Conservation (phyloP, 148 eudicot genomes). For the Rhododendron williamsianum region DNA sequence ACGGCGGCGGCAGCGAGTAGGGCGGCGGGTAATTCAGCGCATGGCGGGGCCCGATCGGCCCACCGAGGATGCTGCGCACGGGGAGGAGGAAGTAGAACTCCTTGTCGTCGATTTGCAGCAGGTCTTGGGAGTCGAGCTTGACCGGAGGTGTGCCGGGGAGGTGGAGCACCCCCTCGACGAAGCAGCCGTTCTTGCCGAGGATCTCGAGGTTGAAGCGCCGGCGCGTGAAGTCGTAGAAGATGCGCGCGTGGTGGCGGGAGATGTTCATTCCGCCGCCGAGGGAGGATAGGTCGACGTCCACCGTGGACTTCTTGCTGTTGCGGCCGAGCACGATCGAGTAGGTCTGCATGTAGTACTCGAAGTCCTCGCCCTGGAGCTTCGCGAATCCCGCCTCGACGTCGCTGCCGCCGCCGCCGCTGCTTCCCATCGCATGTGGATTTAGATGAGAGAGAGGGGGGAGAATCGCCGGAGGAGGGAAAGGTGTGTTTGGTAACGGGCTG, state of each 20-base stretch:
- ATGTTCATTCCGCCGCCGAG: conserved; percentile 98
- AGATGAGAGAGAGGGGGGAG: background rate
- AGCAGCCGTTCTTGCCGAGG: conserved; percentile 89
- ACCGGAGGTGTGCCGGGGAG: conserved; percentile 78
- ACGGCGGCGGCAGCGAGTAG: conserved; percentile 20
- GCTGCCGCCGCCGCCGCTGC: conserved; percentile 36
- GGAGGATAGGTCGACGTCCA: conserved; percentile 88
- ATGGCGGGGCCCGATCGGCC: conserved; percentile 43
- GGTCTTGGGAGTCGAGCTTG: conserved; percentile 82
- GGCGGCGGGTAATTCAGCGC: conserved; percentile 17
- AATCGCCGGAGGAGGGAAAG: background rate
- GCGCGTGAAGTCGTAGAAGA: conserved; percentile 92
- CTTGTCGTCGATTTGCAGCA: conserved; percentile 84
- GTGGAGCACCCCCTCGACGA: conserved; percentile 83
- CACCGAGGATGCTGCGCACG: conserved; percentile 62
- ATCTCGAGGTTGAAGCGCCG: conserved; percentile 91
- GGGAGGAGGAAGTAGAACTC: conserved; percentile 88
- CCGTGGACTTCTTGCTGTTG: conserved; percentile 77
- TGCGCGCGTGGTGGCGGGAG: conserved; percentile 94
- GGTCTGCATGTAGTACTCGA: conserved; percentile 97
- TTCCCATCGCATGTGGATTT: conserved; percentile 8
- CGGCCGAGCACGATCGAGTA: conserved; percentile 89
- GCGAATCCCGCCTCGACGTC: conserved; percentile 96
- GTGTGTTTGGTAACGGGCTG: background rate
- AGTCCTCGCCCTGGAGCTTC: conserved; percentile 92